A percentile compares a stretch with the other conserved stretches of the same genome.
Conservation (phyloP, 2,329 filamentous ascomycete species). For the Byssochlamys sp. region DNA sequence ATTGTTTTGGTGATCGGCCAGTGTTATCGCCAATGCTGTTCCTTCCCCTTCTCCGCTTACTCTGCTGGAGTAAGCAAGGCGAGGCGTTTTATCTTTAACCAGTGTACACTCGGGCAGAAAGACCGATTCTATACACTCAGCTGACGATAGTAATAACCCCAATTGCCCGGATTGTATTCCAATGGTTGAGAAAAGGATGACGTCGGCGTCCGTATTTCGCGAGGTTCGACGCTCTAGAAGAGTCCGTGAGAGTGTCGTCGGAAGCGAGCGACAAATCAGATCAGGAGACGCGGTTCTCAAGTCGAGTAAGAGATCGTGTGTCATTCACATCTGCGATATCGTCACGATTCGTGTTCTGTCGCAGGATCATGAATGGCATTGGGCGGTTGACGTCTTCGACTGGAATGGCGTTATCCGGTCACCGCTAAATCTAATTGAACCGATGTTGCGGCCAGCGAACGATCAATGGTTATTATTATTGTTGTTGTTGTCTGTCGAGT, state of each 20-base stretch:
- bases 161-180: not conserved
- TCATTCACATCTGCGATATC: not conserved
- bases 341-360: not conserved
- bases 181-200: not conserved
- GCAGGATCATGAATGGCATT: not conserved
- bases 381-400: not conserved
- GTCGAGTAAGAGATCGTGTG: not conserved
- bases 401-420: not conserved
- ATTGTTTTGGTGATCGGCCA: slow-evolving; percentile 4
- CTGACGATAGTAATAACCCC: not conserved
- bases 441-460: not conserved
- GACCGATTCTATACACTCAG: not conserved
- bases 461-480: not conserved
- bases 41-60: not conserved
- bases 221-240: not conserved
- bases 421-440: not conserved
- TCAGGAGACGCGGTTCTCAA: not conserved
- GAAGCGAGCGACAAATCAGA: not conserved
- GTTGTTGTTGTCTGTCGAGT: not conserved
- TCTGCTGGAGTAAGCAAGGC: not conserved
- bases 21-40: not conserved
- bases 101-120: not conserved
- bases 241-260: not conserved
- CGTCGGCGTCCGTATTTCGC: not conserved
- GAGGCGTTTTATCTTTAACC: not conserved